Evolutionary conservation across 768 basidiomycete species (phyloP), one percentile per base, ranked within the genome.

Genomic region (Lactarius hatsudake): DNA sequence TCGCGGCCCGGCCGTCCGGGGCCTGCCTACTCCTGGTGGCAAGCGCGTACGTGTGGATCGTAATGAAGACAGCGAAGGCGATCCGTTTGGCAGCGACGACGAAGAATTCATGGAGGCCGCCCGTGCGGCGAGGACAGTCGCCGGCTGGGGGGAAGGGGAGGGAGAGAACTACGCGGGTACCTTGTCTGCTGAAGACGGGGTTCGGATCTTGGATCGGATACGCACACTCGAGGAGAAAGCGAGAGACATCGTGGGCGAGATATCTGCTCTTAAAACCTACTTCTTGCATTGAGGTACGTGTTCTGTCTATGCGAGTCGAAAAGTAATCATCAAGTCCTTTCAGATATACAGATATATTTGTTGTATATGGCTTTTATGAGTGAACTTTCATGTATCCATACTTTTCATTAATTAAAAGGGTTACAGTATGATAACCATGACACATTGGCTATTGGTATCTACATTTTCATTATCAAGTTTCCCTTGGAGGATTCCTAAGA

Each of bases 41-140:
- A 68, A 68, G 42, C 62, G 67, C 26, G 67, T 64, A 34, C 67
- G 67, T 30, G 62, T 64, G 26, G 67, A 64, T 9, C 67, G 67
- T 32, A 61, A 61, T 53, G 67, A 48, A 26, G 67, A 68, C 28
- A 64, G 62, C 62, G 67, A 68, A 54, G 67, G 67, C 0, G 67
- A 68, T 20, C 67, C 67, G 59, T 68, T 68, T 51, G 67, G 62
- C 8, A 64, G 67, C 43, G 67, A 68, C 12, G 67, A 68, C 2
- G 67, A 68, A 8, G 67, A 68, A 42, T 68, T 68, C 54, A 68
- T 68, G 67, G 67, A 68, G 36, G 67, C 67, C 15, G 67, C 67
- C 6, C 62, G 62, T n/a, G 67, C 67, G 2, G 67, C 67, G 12
- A 63, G 62, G 53, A 15, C 58, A n/a, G 26, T 53, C 18, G 28